Conservation (phyloP, 202 grass and related monocot species). For the Dendrocalamus latiflorus region DNA sequence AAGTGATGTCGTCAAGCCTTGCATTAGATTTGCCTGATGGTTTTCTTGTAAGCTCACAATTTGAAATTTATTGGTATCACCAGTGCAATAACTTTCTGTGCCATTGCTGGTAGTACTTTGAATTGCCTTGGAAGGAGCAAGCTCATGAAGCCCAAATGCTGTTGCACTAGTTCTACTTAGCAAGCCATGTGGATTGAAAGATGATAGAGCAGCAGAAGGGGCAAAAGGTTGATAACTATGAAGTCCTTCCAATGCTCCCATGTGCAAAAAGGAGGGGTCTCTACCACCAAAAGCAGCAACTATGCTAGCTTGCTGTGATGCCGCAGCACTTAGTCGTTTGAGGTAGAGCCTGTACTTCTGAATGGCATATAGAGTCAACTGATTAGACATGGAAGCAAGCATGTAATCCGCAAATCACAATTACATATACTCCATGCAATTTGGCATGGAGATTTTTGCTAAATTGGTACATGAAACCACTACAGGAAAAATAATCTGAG, state of each 20-base stretch:
- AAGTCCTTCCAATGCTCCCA: constrained; percentile 68
- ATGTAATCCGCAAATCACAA: background rate
- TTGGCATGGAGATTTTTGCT: background rate
- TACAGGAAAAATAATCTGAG: background rate
- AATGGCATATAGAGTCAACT: constrained; percentile 23
- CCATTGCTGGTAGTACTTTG: constrained; percentile 26
- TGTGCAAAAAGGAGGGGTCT: constrained; percentile 71
- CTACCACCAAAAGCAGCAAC: constrained; percentile 79
- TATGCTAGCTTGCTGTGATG: constrained; percentile 77
- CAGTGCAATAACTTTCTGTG: constrained; percentile 22
- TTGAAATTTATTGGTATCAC: constrained; percentile 43
- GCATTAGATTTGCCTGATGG: constrained; percentile 44
- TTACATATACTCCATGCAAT: background rate
- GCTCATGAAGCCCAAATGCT: constrained; percentile 51
- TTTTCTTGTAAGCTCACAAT: too few species aligned
- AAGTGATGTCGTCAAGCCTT: constrained; percentile 23
- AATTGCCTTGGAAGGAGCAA: too few species aligned
- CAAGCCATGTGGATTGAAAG: constrained; percentile 60
- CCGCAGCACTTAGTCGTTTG: constrained; percentile 74
- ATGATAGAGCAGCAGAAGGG: constrained; percentile 48
- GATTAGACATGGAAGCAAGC: constrained; percentile 7
- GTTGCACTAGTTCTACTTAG: constrained; percentile 30
- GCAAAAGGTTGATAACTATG: constrained; percentile 48
- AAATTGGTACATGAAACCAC: background rate
- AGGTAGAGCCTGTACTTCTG: constrained; percentile 99